Percentiles rank a stretch among this genome's conserved stretches.
Conservation (phyloP, 495 filamentous ascomycete genomes). For the Penicillium salamii region DNA sequence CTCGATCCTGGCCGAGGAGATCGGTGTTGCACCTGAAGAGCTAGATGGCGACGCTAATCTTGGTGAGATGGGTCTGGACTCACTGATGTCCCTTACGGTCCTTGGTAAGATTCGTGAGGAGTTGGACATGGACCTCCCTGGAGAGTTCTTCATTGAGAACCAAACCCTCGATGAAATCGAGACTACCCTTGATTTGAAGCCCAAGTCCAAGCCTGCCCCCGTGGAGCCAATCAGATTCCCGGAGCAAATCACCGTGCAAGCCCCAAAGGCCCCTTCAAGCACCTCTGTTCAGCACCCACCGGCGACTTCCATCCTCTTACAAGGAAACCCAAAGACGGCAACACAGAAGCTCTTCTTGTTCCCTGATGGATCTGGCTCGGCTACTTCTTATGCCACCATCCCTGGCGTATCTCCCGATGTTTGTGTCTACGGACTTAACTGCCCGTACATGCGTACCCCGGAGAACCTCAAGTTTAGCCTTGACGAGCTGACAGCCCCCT, state of each 20-base stretch:
- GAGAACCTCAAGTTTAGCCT: constrained; percentile 54
- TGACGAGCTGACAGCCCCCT: constrained; percentile 54
- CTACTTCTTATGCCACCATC: constrained; percentile 60
- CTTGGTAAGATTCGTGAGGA: constrained; percentile 56
- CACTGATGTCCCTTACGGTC: constrained; percentile 50
- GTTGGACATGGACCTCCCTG: constrained; percentile 46
- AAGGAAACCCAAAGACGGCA: constrained; percentile 45
- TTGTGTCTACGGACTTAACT: constrained; percentile 61
- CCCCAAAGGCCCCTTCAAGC: constrained; percentile 13
- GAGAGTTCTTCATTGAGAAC: constrained; percentile 59
- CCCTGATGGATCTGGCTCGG: constrained; percentile 51
- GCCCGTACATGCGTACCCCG: constrained; percentile 63
- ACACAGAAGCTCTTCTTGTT: constrained; percentile 47
- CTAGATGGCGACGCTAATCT: constrained; percentile 46
- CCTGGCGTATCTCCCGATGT: constrained; percentile 53
- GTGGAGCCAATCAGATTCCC: constrained; percentile 22
- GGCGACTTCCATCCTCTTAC: constrained; percentile 51
- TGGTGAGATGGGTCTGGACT: constrained; percentile 51
- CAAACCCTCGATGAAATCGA: constrained; percentile 57
- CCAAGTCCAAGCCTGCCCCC: constrained; percentile 32
- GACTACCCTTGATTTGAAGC: constrained; percentile 38
- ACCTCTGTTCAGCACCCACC: constrained; percentile 30
- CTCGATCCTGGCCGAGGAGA: constrained; percentile 63
- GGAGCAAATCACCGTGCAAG: constrained; percentile 15
- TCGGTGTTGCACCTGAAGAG: constrained; percentile 63